phyloP scores from a whole-genome alignment of 73 alveolate species.

The Paramecium octaurelia region DNA sequence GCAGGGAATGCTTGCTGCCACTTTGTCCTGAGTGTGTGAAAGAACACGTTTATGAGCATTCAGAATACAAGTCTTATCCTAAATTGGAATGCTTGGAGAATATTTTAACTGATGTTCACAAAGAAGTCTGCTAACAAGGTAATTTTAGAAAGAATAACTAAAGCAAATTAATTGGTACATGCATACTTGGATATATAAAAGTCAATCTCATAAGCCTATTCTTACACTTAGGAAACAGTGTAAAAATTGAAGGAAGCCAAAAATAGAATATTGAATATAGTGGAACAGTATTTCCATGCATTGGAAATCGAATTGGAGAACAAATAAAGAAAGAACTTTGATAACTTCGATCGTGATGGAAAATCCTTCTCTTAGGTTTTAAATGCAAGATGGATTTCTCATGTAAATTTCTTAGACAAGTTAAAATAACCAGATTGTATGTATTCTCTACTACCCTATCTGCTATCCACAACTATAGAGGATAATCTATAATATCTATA shows the following conservation, averaged over 20 bases:
- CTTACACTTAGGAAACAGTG: not conserved
- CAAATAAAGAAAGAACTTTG: not conserved
- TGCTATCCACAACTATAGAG: not conserved
- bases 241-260: not conserved
- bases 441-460: constrained; percentile 23
- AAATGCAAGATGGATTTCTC: not conserved
- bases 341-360: not conserved
- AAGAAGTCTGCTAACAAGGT: not conserved
- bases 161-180: not conserved
- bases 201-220: not conserved
- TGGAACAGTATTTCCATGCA: not conserved
- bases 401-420: not conserved
- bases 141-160: not conserved
- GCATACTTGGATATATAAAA: not conserved
- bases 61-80: not conserved
- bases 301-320: not conserved
- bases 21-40: constrained; percentile 39
- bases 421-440: not conserved
- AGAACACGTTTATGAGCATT: constrained; percentile 4
- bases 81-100: constrained; percentile 2
- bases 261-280: not conserved
- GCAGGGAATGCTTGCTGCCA: not conserved
- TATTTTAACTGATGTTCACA: not conserved
- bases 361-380: not conserved
- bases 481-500: not conserved